Base-by-base conservation (phyloP, 208 protist species). In the Trypanosoma scelopori region DNA sequence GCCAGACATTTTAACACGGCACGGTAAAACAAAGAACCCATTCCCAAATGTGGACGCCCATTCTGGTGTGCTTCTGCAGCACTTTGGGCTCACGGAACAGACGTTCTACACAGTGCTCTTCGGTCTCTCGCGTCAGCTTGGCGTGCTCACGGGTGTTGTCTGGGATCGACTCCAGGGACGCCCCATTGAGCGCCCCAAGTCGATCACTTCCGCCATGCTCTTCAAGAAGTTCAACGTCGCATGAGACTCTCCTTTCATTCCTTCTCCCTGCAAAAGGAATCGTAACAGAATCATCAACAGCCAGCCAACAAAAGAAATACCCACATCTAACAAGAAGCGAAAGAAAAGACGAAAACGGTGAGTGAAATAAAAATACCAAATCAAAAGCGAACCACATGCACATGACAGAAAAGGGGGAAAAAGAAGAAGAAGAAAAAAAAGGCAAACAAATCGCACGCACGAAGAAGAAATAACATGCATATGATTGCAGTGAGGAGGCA, bases 41-140 rank as follows among this genome's bases (percentile, higher is more conserved):
- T 99, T 80, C 76, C 98, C 98, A 45, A 99, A 99, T 86, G 97
- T 99, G 42, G 98, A 99, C 78, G 97, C 98, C 28, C 98, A 99
- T 87, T 90, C 78, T 23, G 92, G 91, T 58, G 84, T 97, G 27
- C 64, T 98, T n/a, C 84, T 97, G 48, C 83, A 97, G 76, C 85
- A 99, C 92, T 99, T 98, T 74, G 96, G 96, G 55, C 55, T 99
- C n/a, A 98, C 78, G 25, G 91, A 99, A 74, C 76, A 97, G 73
- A 76, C 91, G 59, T 99, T 87, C 84, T 99, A 99, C 91, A 99
- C 97, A 12, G 97, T 99, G 6, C 85, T 99, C 41, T 99, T 99
- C 55, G 98, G 98, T 78, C 84, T 99, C 32, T 97, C 91, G 32
- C 92, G 97, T 55, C 95, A 97, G 55, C 52, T 98, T 32, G 98